Evolutionary conservation across 305 asterid genomes (phyloP), one percentile per base, ranked within the genome.

Genomic region (Fraxinus sp.): DNA sequence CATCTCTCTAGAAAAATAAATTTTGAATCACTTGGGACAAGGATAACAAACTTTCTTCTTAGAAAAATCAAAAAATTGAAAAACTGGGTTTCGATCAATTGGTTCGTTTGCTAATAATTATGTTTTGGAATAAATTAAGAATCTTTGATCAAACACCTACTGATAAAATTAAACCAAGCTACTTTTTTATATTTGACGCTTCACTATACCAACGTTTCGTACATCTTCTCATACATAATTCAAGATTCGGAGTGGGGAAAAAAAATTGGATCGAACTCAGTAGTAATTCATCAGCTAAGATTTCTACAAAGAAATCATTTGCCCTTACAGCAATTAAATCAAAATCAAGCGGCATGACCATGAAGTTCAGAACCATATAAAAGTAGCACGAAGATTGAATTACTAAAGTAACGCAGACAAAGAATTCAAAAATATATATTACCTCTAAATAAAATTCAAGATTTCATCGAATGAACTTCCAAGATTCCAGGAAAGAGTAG

Each of bases 381-480:
- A 73, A 39, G 26, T 64, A 24, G 75, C 16, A 43, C 10, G 37
- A 35, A 74, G 1, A 64, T 22, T 74, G 66, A 52, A 79, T 20
- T 52, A 11, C 59, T 3, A 6, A 28, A 75, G 62, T 14, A 36
- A 33, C 52, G 37, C 41, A 32, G 77, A 20, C 16, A 24, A 22
- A 22, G 4, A 22, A 62, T 7, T 8, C 37, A 59, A 26, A 84
- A 74, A 77, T 24, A 49, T 2, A 43, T 55, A 75, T 75, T 79
- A 81, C 87, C 82, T 76, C 37, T 5, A 77, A 36, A 32, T 52
- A 18, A 57, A 41, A 52, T 73, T 85, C 79, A 80, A 76, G 86
- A 73, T 83, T 68, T 22, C 77, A 83, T 83, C n/a, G 62, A 49
- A 0, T 81, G 77, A 86, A 49, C 82, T 64, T 24, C 88, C 86